Base-by-base conservation (phyloP, 2,329 filamentous ascomycete genomes). In the Aspergillus costaricaensis region DNA sequence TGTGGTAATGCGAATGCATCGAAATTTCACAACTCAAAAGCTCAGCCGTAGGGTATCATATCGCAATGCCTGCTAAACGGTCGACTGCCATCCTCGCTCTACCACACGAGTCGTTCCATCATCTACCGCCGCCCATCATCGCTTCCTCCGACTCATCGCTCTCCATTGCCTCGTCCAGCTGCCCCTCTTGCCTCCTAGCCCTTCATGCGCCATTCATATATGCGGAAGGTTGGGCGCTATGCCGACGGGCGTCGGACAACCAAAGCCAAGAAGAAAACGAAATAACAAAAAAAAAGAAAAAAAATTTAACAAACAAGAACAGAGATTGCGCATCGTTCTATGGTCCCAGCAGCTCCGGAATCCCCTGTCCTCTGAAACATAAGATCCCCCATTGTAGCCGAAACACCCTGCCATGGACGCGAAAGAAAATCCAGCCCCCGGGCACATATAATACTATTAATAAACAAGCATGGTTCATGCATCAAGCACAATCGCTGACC, bases 21-120 rank as follows among this genome's bases (percentile, higher is more conserved):
- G 27, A 47, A 66, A 66, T 55, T 14, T 57, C 62, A 66, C 64
- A 66, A 68, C 64, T 65, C 63, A 65, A 75, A 58, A 74, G 71
- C 70, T 74, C 71, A 71, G 72, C 71, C 72, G 72, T 76, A 76
- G 74, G 74, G 74, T 76, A 76, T 76, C 74, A 76, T 75, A 75
- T 74, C 72, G 70, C 74, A 76, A 76, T 74, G 73, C 73, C 73
- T 74, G 73, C 73, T 76, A 74, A 74, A 73, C 68, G 67, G 71
- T 68, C 67, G 71, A 74, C 72, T 71, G 72, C 68, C 67, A 72
- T 72, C 69, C 67, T 69, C 63, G 64, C 38, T 43, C 39, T 44
- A 43, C 52, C 41, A 15, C 23, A 41, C 21, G 23, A 65, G 67
- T 64, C 32, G 32, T 12, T 36, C 67, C 61, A 50, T 50, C 56